Evolutionary conservation across 805 yeast genomes (phyloP).

Genomic region (Ogataea neopini): DNA sequence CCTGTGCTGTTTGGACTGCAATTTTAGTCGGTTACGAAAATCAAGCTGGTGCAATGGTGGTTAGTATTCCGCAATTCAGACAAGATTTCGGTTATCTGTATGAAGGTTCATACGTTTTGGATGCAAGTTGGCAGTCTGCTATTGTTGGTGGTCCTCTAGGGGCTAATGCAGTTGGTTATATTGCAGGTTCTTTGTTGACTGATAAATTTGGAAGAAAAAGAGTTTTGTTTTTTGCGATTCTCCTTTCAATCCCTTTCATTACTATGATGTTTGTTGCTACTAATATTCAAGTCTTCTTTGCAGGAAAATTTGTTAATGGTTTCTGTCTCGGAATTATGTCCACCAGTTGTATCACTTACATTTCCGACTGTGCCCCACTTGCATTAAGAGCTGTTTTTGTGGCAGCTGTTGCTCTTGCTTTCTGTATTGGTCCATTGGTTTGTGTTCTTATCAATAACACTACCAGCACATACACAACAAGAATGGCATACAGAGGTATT

Average conservation of each 20-base stretch:
- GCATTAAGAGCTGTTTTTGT: slow-evolving; percentile 41
- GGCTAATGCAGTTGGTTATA: slow-evolving; percentile 39
- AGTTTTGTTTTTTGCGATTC: slow-evolving; percentile 35
- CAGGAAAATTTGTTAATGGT: slow-evolving; percentile 44
- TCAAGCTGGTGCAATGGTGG: slow-evolving; percentile 41
- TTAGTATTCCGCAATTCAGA: slow-evolving; percentile 39
- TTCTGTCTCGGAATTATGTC: slow-evolving; percentile 46
- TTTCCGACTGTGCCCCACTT: slow-evolving; percentile 51
- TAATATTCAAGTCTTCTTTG: slow-evolving; percentile 37
- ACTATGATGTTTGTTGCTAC: slow-evolving; percentile 43
- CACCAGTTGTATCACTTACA: slow-evolving; percentile 41
- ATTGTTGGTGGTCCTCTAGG: slow-evolving; percentile 31
- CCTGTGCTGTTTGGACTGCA: slow-evolving; percentile 36
- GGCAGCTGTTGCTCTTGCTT: slow-evolving; percentile 35
- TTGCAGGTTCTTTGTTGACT: slow-evolving; percentile 37
- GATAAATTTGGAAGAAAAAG: slow-evolving; percentile 41
- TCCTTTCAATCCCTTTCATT: slow-evolving; percentile 37
- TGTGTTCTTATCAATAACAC: slow-evolving; percentile 12
- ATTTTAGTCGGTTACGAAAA: slow-evolving; percentile 44
- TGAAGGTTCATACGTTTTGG: slow-evolving; percentile 35
- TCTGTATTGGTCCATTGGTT: slow-evolving; percentile 25
- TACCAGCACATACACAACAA: background rate
- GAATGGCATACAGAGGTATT: slow-evolving; percentile 21
- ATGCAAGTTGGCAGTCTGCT: slow-evolving; percentile 46
- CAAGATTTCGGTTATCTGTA: slow-evolving; percentile 36